Percentiles rank a stretch among this genome's conserved stretches.
Evolutionary conservation across 768 basidiomycete species (phyloP).

Genomic region (Suillus clintonianus): DNA sequence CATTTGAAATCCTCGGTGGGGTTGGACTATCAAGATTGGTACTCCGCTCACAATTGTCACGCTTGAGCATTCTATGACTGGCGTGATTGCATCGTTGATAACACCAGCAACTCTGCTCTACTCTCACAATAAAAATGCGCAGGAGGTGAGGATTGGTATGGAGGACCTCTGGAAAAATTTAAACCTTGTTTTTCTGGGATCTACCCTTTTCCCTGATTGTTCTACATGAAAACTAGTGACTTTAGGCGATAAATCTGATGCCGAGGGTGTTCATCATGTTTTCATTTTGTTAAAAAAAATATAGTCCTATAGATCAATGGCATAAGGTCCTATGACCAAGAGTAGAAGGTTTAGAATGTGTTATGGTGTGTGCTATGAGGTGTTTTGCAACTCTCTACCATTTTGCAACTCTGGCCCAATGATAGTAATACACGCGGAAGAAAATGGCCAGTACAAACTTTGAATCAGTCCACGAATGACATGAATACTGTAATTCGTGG

Average conservation of each 20-base stretch:
- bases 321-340: neutral
- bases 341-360: constrained; percentile 9
- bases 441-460: too few species aligned
- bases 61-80: neutral
- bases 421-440: too few species aligned
- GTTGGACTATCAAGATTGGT: too few species aligned
- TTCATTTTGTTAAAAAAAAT: too few species aligned
- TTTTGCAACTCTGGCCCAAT: neutral
- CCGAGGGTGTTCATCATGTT: too few species aligned
- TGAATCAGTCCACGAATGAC: too few species aligned
- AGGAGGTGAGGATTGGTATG: neutral
- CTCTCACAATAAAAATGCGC: neutral
- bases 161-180: neutral
- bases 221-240: too few species aligned
- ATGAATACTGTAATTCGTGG: too few species aligned
- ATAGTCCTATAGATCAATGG: too few species aligned
- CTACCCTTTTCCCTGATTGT: too few species aligned
- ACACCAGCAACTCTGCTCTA: neutral
- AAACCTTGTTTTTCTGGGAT: neutral
- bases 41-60: neutral
- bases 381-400: neutral
- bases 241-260: too few species aligned
- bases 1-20: too few species aligned
- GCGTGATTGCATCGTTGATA: neutral
- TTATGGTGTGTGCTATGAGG: neutral